Conservation (phyloP, 257 asterid genomes). For the Nicotiana sylvestris region DNA sequence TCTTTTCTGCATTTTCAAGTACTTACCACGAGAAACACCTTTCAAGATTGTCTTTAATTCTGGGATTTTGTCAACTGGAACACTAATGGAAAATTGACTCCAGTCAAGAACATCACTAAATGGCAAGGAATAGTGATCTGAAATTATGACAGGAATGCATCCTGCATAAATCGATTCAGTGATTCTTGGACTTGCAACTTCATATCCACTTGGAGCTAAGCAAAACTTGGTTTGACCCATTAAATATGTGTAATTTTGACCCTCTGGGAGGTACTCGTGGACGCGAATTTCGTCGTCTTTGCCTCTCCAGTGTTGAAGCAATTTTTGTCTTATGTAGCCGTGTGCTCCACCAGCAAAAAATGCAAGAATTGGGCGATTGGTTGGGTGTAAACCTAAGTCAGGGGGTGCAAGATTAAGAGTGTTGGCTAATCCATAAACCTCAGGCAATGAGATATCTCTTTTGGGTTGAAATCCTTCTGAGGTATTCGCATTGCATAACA, state of each 20-base stretch:
- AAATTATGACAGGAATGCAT: slow-evolving; percentile 58
- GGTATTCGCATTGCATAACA: slow-evolving; percentile 25
- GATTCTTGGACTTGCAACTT: slow-evolving; percentile 65
- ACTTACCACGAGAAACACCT: slow-evolving; percentile 36
- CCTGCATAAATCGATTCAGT: slow-evolving; percentile 57
- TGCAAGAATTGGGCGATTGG: slow-evolving; percentile 17
- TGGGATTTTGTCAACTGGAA: slow-evolving; percentile 33
- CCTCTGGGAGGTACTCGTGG: slow-evolving; percentile 26
- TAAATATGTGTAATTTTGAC: slow-evolving; percentile 32
- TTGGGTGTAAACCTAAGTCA: slow-evolving; percentile 12
- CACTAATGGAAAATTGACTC: slow-evolving; percentile 45
- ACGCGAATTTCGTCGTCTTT: slow-evolving; percentile 31
- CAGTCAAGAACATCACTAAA: slow-evolving; percentile 61
- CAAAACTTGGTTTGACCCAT: slow-evolving; percentile 52
- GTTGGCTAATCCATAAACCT: slow-evolving; percentile 14
- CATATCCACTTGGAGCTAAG: slow-evolving; percentile 58
- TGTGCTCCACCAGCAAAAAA: slow-evolving; percentile 29
- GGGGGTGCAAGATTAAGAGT: background rate
- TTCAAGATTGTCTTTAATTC: slow-evolving; percentile 36
- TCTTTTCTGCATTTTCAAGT: slow-evolving; percentile 27
- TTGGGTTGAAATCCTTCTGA: slow-evolving; percentile 23
- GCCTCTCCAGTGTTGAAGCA: slow-evolving; percentile 20
- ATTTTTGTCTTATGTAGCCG: slow-evolving; percentile 15
- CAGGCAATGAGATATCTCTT: slow-evolving; percentile 23
- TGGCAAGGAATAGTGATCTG: slow-evolving; percentile 45